Percentiles rank a stretch among this genome's conserved stretches.
Conservation (phyloP, 768 basidiomycete species). For the Suillus alpinus region DNA sequence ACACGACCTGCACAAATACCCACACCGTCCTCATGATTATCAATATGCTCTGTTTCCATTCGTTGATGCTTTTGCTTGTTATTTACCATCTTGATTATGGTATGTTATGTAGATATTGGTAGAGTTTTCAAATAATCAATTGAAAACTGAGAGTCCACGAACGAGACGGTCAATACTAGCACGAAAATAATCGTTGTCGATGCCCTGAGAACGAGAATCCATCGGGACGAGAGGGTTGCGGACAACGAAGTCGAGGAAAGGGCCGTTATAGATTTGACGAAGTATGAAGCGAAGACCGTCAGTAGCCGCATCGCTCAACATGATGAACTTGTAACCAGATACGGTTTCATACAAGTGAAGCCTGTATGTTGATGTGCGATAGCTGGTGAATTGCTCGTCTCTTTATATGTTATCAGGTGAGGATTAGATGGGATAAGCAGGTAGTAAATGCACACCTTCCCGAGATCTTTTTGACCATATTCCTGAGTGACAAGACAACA, state of each 20-base stretch:
- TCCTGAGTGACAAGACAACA: slow-evolving; percentile 84
- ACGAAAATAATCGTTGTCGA: slow-evolving; percentile 93
- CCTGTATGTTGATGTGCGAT: slow-evolving; percentile 89
- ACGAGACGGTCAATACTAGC: slow-evolving; percentile 75
- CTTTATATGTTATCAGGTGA: slow-evolving; percentile 35
- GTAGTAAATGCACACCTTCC: slow-evolving; percentile 53
- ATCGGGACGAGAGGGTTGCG: slow-evolving; percentile 84
- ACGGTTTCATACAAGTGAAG: slow-evolving; percentile 90
- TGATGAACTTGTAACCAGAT: slow-evolving; percentile 93
- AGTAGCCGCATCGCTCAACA: slow-evolving; percentile 83
- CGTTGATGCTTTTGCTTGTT: slow-evolving; percentile 6
- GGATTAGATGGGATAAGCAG: neutral
- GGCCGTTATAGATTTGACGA: slow-evolving; percentile 89
- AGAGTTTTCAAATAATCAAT: slow-evolving; percentile 15
- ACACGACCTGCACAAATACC: neutral
- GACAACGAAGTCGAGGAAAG: slow-evolving; percentile 92
- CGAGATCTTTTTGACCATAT: slow-evolving; percentile 94
- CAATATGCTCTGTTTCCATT: slow-evolving; percentile 7
- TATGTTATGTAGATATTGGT: slow-evolving; percentile 18
- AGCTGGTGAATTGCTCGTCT: slow-evolving; percentile 88
- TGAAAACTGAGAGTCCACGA: slow-evolving; percentile 52
- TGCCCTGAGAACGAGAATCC: slow-evolving; percentile 79
- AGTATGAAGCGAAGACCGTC: slow-evolving; percentile 82
- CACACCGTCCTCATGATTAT: slow-evolving; percentile 9
- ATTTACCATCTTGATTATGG: slow-evolving; percentile 9